Conservation (phyloP, 306 rosid genomes). For the Trifolium repens region DNA sequence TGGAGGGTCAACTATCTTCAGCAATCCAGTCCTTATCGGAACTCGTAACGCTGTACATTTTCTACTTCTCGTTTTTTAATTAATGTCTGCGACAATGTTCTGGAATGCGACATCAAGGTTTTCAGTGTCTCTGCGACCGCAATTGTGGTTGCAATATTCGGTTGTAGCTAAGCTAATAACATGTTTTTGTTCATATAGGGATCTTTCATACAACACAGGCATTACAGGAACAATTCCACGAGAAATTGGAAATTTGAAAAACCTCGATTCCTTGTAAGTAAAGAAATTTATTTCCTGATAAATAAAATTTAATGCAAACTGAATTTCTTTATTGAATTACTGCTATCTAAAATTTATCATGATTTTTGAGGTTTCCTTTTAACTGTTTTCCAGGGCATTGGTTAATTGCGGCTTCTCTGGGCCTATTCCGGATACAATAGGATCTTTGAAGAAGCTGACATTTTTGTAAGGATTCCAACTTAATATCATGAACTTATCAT, state of each 20-base stretch:
- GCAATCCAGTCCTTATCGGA: constrained; percentile 56
- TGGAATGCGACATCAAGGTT: neutral
- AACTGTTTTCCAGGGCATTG: constrained; percentile 55
- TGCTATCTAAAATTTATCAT: constrained; percentile 13
- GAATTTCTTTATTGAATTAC: constrained; percentile 30
- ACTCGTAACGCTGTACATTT: constrained; percentile 54
- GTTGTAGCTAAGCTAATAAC: constrained; percentile 15
- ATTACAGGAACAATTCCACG: constrained; percentile 62
- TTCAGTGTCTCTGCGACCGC: no score
- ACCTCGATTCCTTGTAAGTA: constrained; percentile 65
- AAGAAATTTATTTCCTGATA: constrained; percentile 13
- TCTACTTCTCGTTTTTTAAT: constrained; percentile 34
- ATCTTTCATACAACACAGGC: constrained; percentile 65
- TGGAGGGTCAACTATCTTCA: constrained; percentile 57
- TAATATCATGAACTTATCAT: neutral
- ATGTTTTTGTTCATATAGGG: constrained; percentile 51
- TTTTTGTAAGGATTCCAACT: constrained; percentile 63
- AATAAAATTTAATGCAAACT: constrained; percentile 14
- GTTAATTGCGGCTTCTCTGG: constrained; percentile 74
- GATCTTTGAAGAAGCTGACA: constrained; percentile 56
- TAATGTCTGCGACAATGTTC: neutral
- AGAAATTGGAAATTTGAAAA: constrained; percentile 64
- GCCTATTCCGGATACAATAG: constrained; percentile 67
- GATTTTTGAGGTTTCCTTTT: constrained; percentile 14
- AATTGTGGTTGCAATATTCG: neutral